phyloP scores from a whole-genome alignment of 2,329 filamentous ascomycete species.

The Calonectria pteridis region DNA sequence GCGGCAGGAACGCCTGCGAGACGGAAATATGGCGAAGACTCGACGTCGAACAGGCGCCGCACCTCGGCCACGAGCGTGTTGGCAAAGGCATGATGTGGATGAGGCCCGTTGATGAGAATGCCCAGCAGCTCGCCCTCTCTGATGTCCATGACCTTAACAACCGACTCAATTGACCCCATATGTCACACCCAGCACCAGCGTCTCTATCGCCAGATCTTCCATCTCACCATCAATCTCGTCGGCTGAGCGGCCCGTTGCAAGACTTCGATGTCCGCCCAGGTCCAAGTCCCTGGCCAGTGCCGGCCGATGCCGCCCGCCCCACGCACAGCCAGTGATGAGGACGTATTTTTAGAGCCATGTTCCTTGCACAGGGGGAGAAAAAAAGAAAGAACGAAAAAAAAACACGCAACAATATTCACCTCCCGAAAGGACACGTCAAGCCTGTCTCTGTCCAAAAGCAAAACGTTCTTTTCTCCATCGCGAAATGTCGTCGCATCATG shows the following conservation, averaged over 20 bases:
- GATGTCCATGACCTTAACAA: background rate
- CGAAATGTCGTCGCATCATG: background rate
- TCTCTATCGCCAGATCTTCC: constrained; percentile 3
- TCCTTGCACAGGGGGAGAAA: background rate
- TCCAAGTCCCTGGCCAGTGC: constrained; percentile 22
- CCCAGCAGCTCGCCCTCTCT: background rate
- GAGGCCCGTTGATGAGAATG: constrained; percentile 15
- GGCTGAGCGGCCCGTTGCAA: constrained; percentile 19
- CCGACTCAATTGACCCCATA: background rate
- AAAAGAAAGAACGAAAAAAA: background rate
- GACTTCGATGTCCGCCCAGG: constrained; percentile 15
- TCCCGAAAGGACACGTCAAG: background rate
- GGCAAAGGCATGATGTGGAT: constrained; percentile 26
- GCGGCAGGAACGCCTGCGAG: constrained; percentile 29
- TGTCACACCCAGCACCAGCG: constrained; percentile 13
- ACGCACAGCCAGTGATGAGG: constrained; percentile 26
- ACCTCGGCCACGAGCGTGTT: constrained; percentile 14
- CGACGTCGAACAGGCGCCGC: constrained; percentile 21
- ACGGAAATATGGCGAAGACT: constrained; percentile 22
- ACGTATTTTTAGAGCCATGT: constrained; percentile 8
- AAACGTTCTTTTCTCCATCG: background rate
- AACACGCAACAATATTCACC: background rate
- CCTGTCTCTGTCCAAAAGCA: background rate
- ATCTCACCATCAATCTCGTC: constrained; percentile 12
- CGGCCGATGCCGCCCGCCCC: constrained; percentile 22